Evolutionary conservation across 495 filamentous ascomycete species (phyloP).

Genomic region (Penicillium crystallinum): DNA sequence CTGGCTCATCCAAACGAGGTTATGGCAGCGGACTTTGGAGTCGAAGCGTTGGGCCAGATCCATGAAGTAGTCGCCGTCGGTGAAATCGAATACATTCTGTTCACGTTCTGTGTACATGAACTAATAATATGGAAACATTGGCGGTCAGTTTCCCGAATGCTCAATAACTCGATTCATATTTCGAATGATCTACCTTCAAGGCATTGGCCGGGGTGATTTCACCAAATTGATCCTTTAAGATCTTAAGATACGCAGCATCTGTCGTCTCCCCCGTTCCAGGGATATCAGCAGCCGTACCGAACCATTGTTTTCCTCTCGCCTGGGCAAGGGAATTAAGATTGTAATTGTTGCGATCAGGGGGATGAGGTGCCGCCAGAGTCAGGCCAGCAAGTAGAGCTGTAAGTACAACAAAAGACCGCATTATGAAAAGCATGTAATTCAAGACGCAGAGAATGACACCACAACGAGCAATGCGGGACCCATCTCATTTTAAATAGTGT

Average conservation of each 20-base stretch:
- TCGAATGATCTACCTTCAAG: conserved; percentile 32
- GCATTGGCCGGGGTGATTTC: conserved; percentile 51
- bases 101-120: conserved; percentile 40
- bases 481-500: background rate
- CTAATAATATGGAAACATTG: conserved; percentile 9
- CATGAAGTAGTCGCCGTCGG: conserved; percentile 42
- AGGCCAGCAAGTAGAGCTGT: conserved; percentile 7
- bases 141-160: background rate
- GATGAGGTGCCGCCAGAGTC: conserved; percentile 6
- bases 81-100: conserved; percentile 43
- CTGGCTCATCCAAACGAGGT: conserved; percentile 53
- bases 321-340: conserved; percentile 19
- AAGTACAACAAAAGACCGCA: background rate
- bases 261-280: conserved; percentile 15
- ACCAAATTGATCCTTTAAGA: conserved; percentile 43
- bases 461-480: background rate
- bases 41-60: conserved; percentile 37
- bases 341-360: background rate
- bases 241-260: conserved; percentile 14
- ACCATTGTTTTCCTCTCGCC: conserved; percentile 13
- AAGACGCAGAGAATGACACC: background rate
- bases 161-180: background rate
- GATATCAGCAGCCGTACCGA: conserved; percentile 22
- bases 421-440: background rate
- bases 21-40: conserved; percentile 52